phyloP scores from a whole-genome alignment of 2,329 filamentous ascomycete genomes.

The Phaeosphaeriaceae sp. region DNA sequence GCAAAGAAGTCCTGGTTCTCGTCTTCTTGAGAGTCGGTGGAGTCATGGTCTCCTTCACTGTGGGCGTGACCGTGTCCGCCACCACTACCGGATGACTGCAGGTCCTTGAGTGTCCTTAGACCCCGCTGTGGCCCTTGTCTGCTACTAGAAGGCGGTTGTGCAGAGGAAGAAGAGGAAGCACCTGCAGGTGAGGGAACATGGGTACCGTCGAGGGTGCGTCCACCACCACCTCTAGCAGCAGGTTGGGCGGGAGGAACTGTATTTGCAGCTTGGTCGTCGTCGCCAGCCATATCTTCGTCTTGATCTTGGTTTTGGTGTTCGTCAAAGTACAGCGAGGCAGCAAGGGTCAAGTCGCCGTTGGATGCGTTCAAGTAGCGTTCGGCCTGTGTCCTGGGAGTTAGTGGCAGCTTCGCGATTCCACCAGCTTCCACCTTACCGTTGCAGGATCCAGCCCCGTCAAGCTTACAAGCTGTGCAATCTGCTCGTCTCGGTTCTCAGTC shows the following conservation, averaged over 20 bases:
- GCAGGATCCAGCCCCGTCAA: conserved; percentile 43
- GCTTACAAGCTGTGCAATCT: conserved; percentile 44
- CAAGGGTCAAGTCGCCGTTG: conserved; percentile 55
- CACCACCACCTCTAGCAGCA: conserved; percentile 42
- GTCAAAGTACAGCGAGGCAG: conserved; percentile 54
- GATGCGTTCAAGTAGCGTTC: conserved; percentile 51
- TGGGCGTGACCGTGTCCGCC: conserved; percentile 53
- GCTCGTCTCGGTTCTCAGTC: conserved; percentile 41
- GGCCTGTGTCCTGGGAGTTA: conserved; percentile 47
- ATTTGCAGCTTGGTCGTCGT: conserved; percentile 33
- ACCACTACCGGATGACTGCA: conserved; percentile 51
- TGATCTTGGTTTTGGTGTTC: conserved; percentile 32
- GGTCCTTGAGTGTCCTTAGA: conserved; percentile 53
- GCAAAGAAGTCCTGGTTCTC: conserved; percentile 75
- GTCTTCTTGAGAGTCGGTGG: conserved; percentile 67
- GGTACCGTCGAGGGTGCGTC: conserved; percentile 46
- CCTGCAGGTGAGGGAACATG: conserved; percentile 38
- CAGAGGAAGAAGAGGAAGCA: conserved; percentile 31
- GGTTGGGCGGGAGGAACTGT: conserved; percentile 23
- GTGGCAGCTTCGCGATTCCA: conserved; percentile 32
- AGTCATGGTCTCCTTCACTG: conserved; percentile 59
- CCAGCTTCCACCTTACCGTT: conserved; percentile 40
- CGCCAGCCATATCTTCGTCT: conserved; percentile 44
- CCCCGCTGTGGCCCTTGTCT: conserved; percentile 43
- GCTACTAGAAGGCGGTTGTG: conserved; percentile 27